Conservation (phyloP, 108 stramenopile genomes). For the Stephanodiscus minutulus region DNA sequence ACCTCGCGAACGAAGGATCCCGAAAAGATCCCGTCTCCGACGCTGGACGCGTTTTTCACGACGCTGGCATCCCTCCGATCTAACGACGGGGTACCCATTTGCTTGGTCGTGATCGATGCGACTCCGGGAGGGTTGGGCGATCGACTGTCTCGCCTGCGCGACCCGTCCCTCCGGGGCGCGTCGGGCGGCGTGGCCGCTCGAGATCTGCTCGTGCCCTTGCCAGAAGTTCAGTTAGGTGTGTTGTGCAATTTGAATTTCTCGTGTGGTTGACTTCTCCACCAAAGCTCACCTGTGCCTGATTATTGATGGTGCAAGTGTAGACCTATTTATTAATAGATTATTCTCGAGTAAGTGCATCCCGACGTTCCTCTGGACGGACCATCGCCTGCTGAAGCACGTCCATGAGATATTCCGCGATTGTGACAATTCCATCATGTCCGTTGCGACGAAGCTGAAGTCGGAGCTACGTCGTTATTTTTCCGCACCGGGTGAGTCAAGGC, state of each 20-base stretch:
- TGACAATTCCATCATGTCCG: conserved; percentile 45
- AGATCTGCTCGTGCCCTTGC: conserved; percentile 36
- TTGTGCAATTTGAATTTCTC: conserved; percentile 1
- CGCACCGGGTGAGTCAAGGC: conserved; percentile 23
- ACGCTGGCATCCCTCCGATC: conserved; percentile 36
- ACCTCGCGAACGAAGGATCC: conserved; percentile 15
- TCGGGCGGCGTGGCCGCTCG: conserved; percentile 30
- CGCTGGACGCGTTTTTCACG: conserved; percentile 35
- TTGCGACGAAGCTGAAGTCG: conserved; percentile 27
- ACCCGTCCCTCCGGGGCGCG: conserved; percentile 29
- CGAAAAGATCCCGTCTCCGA: conserved; percentile 44
- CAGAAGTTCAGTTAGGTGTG: conserved; percentile 39
- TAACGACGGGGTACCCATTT: conserved; percentile 33
- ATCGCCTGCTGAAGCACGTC: conserved; percentile 21
- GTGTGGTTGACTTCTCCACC: not conserved
- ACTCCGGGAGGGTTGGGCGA: conserved; percentile 43
- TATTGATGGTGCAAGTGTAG: conserved; percentile 1
- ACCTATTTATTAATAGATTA: conserved; percentile 29
- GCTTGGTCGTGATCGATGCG: conserved; percentile 26
- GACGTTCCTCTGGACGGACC: conserved; percentile 33
- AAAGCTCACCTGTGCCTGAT: not conserved
- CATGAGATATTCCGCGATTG: conserved; percentile 31
- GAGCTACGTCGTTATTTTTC: conserved; percentile 36
- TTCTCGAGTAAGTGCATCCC: conserved; percentile 36
- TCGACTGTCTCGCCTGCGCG: conserved; percentile 37